Evolutionary conservation across 2,329 filamentous ascomycete genomes (phyloP), one percentile per base, ranked within the genome.

Genomic region (Ophiocordyceps robertsii): DNA sequence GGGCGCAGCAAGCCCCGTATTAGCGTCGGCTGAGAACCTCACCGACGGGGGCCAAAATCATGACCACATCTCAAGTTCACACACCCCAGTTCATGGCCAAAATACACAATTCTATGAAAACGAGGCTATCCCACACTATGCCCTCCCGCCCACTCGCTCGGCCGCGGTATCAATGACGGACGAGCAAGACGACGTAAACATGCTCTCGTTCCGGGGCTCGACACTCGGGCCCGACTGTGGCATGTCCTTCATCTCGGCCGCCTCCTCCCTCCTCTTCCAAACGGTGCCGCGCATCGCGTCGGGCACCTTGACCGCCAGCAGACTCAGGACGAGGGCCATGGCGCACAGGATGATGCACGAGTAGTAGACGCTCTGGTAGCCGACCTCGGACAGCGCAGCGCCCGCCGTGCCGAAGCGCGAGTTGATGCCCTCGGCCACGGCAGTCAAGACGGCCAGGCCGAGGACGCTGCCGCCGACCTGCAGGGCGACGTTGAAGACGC

Each of bases 361-460:
- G 21, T 39, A 43, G 30, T 39, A 43, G 8, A 43, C 41, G 21
- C 41, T 43, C 29, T 27, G 37, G 30, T 33, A 43, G 14, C 41
- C 41, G 24, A 43, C 37, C 8, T 29, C 27, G n/a, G 41, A 39
- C 7, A 43, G 24, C 8, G n/a, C 24, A 10, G 29, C 36, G 13
- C 12, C 17, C 2, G 14, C 9, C 9, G 16, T 36, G 16, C 37
- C 41, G 16, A 35, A 27, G 8, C 37, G 41, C 1, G 12, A 14
- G 37, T 43, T 21, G 21, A 43, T 27, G 16, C 36, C 37, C 6
- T 43, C 41, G 10, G 41, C 41, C 37, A 43, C 31, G 9, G 41
- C 37, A 10, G 41, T 43, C 29, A 43, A 14, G 6, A 39, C 37
- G 7, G 36, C 36, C 4, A 43, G 31, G 7, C 41, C 41, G 12